A percentile compares a stretch with the other conserved stretches of the same genome.
phyloP scores from a whole-genome alignment of 257 asterid genomes.

The Fraxinus anomala region DNA sequence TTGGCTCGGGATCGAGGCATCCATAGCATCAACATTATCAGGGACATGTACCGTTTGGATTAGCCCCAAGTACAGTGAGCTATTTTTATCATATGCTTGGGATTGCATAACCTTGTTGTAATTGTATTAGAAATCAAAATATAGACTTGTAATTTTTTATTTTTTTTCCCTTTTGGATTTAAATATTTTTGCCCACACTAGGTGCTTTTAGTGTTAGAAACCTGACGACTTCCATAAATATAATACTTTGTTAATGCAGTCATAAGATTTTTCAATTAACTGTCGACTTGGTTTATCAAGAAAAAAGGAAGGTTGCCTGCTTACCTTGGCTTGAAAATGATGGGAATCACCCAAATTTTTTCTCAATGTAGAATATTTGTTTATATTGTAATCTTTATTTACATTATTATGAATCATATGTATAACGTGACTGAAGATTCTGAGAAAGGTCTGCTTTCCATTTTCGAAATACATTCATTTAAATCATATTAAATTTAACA shows the following conservation, averaged over 20 bases:
- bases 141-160: background rate
- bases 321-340: background rate
- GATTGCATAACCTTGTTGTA: constrained; percentile 14
- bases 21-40: constrained; percentile 67
- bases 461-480: background rate
- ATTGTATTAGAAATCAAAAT: constrained; percentile 4
- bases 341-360: background rate
- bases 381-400: background rate
- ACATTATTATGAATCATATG: background rate
- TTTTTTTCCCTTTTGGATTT: background rate
- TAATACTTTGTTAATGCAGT: no score
- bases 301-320: background rate
- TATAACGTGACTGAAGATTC: background rate
- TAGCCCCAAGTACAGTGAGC: background rate
- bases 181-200: constrained; percentile 3
- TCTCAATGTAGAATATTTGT: background rate
- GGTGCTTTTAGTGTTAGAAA: constrained; percentile 5
- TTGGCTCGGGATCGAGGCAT: constrained; percentile 84
- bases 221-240: constrained; percentile 8
- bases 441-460: background rate
- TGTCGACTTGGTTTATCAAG: background rate
- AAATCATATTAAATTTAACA: background rate
- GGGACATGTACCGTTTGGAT: constrained; percentile 69
- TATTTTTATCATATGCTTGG: constrained; percentile 3
- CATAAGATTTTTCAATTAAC: no score